These are phyloP conservation scores for Tulasnella sp. DNA, from an alignment of 768 basidiomycete genomes.

Conservation along the genomic window DNA sequence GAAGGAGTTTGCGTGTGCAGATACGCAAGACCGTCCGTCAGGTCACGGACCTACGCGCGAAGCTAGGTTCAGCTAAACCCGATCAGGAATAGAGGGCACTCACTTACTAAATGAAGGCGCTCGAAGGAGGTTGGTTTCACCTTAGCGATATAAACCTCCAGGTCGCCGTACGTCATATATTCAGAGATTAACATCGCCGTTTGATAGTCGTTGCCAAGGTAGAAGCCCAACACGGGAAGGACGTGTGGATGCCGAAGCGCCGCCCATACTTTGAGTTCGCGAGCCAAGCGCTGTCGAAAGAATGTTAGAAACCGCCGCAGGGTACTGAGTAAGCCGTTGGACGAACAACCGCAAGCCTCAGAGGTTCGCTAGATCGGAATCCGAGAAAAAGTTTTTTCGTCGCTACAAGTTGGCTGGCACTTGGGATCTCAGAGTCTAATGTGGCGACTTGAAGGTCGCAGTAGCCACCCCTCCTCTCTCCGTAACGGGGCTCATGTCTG, in stretches of 20 bases:
- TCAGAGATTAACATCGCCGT: not conserved
- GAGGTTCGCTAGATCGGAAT: not conserved
- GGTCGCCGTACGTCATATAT: not conserved
- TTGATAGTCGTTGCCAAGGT: not conserved
- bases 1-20: not conserved
- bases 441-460: not conserved
- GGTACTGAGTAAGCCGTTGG: not conserved
- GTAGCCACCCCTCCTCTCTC: not conserved
- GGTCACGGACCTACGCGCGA: not conserved
- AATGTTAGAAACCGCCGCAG: not conserved
- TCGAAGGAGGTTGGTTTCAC: no score
- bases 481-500: not conserved
- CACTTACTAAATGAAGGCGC: conserved; percentile 3
- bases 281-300: not conserved
- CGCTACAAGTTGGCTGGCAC: not conserved
- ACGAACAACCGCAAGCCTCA: not conserved
- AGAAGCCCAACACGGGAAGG: not conserved
- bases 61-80: not conserved
- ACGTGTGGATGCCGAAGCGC: not conserved
- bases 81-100: no score
- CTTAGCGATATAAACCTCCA: not conserved
- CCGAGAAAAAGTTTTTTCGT: not conserved
- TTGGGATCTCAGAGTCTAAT: not conserved
- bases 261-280: conserved; percentile 14
- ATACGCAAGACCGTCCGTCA: not conserved